These are phyloP conservation scores for Penicillium frequentans DNA, from an alignment of 2,329 filamentous ascomycete species.

Conservation along the genomic window DNA sequence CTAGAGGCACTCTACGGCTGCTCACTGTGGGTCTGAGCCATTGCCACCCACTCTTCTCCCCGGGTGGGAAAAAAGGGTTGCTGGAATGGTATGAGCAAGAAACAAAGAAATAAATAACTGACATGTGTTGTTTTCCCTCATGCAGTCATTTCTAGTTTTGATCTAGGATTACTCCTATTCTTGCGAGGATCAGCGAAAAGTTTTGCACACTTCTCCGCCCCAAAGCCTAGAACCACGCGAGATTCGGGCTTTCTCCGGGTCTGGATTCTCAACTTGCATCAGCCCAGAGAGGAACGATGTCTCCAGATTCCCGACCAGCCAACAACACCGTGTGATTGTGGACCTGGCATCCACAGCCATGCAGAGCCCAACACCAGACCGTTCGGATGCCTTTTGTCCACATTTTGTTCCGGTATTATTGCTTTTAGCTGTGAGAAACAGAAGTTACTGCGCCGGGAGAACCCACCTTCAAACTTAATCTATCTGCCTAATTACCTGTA, in stretches of 20 bases:
- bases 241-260: constrained; percentile 1
- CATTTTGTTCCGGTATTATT: not conserved
- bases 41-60: not conserved
- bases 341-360: constrained; percentile 1
- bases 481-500: not conserved
- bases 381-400: not conserved
- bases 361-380: not conserved
- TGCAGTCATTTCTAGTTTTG: not conserved
- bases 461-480: constrained; percentile 11
- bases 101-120: not conserved
- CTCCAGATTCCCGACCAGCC: not conserved
- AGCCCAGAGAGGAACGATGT: constrained; percentile 1
- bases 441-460: not conserved
- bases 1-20: constrained; percentile 2
- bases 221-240: constrained; percentile 5
- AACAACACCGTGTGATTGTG: constrained; percentile 4
- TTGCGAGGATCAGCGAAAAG: not conserved
- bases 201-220: not conserved
- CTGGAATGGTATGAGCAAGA: not conserved
- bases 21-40: not conserved
- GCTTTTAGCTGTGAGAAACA: not conserved
- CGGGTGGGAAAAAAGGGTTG: not conserved
- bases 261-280: constrained; percentile 5
- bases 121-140: not conserved
- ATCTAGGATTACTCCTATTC: not conserved